Evolutionary conservation across 116 monocot genomes (phyloP), one percentile per base, ranked within the genome.

Genomic region (Phalaenopsis hybrid): DNA sequence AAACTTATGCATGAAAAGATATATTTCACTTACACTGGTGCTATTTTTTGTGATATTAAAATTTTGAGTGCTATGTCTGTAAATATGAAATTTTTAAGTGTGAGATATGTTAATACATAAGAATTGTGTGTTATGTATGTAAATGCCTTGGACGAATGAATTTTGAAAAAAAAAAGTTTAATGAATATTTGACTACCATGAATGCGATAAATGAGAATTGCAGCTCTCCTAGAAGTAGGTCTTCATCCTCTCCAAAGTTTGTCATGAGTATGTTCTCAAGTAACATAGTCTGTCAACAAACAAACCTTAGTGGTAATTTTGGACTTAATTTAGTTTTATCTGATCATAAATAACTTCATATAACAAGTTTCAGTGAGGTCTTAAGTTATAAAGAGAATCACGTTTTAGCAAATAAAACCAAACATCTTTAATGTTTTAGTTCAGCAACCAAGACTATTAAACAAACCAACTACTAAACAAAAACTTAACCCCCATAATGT

Each of bases 161-260:
- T 23, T 18, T 4, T 83, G 12, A 78, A 45, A 78, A 52, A 78
- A 61, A 65, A 73, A 6, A 67, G n/a, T n/a, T 21, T 37, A 16
- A 68, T 41, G 20, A 44, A 16, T 17, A 23, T 31, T 65, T 49
- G 58, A 15, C 28, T 95, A 99, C 99, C 95, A 95, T 85, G 81
- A 99, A 99, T 51, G 92, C 91, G 80, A 99, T 82, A 57, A 93
- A 99, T 81, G 99, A 68, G 85, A 99, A 99, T 68, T 99, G 99
- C 80, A 99, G 50, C 81, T 99, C 99, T 28, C 95, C 99, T 75
- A 99, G 76, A 74, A 99, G 85, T 73, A 92, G 43, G 87, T 94
- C 94, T 79, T 93, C 94, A 79, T 63, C 55, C 44, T 89, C 95
- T 81, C 86, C 84, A 86, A 85, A 95, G 57, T 93, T 85, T 79